Evolutionary conservation across 768 basidiomycete species (phyloP).

Genomic region (Phylloporus arenicola): DNA sequence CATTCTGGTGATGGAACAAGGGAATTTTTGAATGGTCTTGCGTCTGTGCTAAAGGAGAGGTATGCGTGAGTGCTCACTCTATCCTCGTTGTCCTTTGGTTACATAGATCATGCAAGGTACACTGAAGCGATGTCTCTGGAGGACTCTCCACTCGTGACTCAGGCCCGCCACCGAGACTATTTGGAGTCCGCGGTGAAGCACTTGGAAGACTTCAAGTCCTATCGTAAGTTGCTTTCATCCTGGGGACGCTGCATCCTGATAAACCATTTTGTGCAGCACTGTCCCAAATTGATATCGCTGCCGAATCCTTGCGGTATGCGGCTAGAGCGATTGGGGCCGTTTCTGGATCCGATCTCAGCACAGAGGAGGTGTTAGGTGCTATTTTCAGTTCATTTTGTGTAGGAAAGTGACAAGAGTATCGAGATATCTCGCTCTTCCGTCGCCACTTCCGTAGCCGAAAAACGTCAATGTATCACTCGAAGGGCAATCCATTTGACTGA

Average conservation of each 20-base stretch:
- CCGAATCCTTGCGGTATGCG: conserved; percentile 86
- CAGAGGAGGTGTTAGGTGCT: conserved; percentile 78
- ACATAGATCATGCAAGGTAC: conserved; percentile 10
- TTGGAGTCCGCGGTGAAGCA: conserved; percentile 55
- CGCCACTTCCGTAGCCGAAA: not conserved
- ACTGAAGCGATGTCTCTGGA: conserved; percentile 17
- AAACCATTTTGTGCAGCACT: conserved; percentile 35
- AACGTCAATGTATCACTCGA: conserved; percentile 2
- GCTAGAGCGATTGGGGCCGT: conserved; percentile 78
- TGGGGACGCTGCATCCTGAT: not conserved
- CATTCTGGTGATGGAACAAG: conserved; percentile 50
- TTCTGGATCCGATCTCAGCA: conserved; percentile 65
- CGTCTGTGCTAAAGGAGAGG: conserved; percentile 36
- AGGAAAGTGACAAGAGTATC: conserved; percentile 51
- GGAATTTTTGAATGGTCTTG: conserved; percentile 57
- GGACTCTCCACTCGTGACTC: conserved; percentile 61
- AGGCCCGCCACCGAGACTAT: conserved; percentile 73
- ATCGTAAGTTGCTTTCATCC: conserved; percentile 21
- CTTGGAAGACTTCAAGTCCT: conserved; percentile 27
- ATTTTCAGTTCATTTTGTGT: conserved; percentile 88
- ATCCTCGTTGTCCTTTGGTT: not conserved
- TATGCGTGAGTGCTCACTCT: conserved; percentile 14
- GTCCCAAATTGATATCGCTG: conserved; percentile 74
- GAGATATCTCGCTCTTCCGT: not conserved
- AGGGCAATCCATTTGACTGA: not conserved